Evolutionary conservation across 306 rosid genomes (phyloP).

Genomic region (Quercus robur): DNA sequence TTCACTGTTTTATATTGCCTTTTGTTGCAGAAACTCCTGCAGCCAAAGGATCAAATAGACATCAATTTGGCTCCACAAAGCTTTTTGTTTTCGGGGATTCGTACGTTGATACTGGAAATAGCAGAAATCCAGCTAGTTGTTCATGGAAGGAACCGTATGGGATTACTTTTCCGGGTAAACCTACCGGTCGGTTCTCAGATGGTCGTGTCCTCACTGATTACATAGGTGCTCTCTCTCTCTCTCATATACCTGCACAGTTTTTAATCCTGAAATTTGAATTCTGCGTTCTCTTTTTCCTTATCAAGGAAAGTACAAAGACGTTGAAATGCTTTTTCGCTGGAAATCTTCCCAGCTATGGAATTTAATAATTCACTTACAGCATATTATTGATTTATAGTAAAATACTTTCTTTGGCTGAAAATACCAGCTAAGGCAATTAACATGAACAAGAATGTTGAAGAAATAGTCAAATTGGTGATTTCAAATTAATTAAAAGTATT

Average conservation of each 20-base stretch:
- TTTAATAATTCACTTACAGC: too few relatives aligned
- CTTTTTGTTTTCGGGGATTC: constrained; percentile 63
- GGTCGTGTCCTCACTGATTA: constrained; percentile 58
- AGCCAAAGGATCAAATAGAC: neutral
- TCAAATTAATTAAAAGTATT: neutral
- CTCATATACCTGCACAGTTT: too few relatives aligned
- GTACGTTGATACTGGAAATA: constrained; percentile 52
- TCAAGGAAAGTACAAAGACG: too few relatives aligned
- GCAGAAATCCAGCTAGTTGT: neutral
- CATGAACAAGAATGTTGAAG: neutral
- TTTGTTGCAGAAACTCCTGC: neutral
- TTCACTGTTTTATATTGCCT: neutral
- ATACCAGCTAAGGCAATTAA: too few relatives aligned
- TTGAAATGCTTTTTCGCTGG: too few relatives aligned
- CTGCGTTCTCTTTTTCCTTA: too few relatives aligned
- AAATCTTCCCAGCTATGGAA: too few relatives aligned
- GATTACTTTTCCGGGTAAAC: constrained; percentile 46
- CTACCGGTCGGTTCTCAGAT: constrained; percentile 54
- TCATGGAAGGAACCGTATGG: constrained; percentile 45
- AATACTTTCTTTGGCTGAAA: too few relatives aligned
- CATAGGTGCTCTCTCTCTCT: constrained; percentile 32
- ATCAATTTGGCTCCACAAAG: neutral
- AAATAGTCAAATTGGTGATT: neutral
- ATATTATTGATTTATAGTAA: too few relatives aligned
- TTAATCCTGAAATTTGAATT: too few relatives aligned